Base-by-base conservation (phyloP, 139 green algal species). In the Diplosphaera chodatii region DNA sequence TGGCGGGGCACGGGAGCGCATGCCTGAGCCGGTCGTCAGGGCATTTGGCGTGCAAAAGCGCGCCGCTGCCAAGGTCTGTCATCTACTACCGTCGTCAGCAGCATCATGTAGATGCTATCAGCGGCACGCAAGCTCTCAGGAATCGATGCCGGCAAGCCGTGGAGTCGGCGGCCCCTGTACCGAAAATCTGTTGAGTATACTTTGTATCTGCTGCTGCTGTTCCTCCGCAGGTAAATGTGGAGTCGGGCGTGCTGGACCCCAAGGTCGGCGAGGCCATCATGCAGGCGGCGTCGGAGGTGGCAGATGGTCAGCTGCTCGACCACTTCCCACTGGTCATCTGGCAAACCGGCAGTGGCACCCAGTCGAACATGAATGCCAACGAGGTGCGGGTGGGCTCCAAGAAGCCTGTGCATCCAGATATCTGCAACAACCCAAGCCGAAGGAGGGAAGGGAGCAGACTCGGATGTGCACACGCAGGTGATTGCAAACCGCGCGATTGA, bases 361-460 rank as follows among this genome's bases (percentile, higher is more conserved):
- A 98, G 82, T 92, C 77, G 80, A 97, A 98, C 85, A 98, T 98
- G 94, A 98, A 98, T 71, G 89, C 86, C 34, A 98, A 98, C 77
- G 94, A 98, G 78, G 91, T 97, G n/a, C n/a, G n/a, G n/a, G n/a
- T n/a, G n/a, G n/a, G n/a, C n/a, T n/a, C n/a, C n/a, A n/a, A n/a
- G n/a, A n/a, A n/a, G n/a, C n/a, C n/a, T n/a, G n/a, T n/a, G n/a
- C n/a, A n/a, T n/a, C n/a, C n/a, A n/a, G n/a, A n/a, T n/a, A n/a
- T n/a, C n/a, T n/a, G n/a, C n/a, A n/a, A n/a, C n/a, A n/a, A n/a
- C n/a, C n/a, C n/a, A n/a, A n/a, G n/a, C n/a, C n/a, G n/a, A n/a
- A n/a, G n/a, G n/a, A n/a, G n/a, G n/a, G n/a, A n/a, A n/a, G n/a
- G n/a, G n/a, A n/a, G n/a, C n/a, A n/a, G n/a, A n/a, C n/a, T n/a